Percentiles rank a stretch among this genome's conserved stretches.
phyloP scores from a whole-genome alignment of 805 yeast genomes.

The Teunomyces stri region DNA sequence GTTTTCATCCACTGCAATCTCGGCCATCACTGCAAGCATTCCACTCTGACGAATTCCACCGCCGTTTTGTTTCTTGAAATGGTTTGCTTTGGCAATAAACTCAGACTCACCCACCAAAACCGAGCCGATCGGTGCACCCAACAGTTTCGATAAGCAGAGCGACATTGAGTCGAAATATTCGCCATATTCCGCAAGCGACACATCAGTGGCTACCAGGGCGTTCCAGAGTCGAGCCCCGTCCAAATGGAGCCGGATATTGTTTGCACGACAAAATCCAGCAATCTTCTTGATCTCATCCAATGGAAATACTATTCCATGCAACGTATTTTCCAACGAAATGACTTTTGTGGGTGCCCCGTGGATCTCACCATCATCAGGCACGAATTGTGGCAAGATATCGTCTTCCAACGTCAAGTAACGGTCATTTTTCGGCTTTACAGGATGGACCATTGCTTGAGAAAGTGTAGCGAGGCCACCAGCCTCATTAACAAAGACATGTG shows the following conservation, averaged over 20 bases:
- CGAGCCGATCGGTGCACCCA: constrained; percentile 46
- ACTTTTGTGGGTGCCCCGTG: constrained; percentile 88
- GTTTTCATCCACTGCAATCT: constrained; percentile 40
- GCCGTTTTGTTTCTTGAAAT: constrained; percentile 43
- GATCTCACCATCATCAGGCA: constrained; percentile 76
- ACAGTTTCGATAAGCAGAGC: constrained; percentile 39
- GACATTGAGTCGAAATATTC: constrained; percentile 41
- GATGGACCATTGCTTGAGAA: constrained; percentile 88
- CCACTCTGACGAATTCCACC: constrained; percentile 47
- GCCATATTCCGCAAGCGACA: constrained; percentile 38
- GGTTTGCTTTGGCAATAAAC: constrained; percentile 41
- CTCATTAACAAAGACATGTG: constrained; percentile 80
- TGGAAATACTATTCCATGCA: constrained; percentile 82
- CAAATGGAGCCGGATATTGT: constrained; percentile 65
- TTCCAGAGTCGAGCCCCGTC: constrained; percentile 86
- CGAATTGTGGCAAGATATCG: constrained; percentile 51
- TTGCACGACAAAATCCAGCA: constrained; percentile 61
- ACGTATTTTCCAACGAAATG: constrained; percentile 82
- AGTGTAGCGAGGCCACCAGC: constrained; percentile 90
- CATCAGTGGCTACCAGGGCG: constrained; percentile 40
- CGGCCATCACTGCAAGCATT: constrained; percentile 40
- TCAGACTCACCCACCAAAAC: constrained; percentile 33
- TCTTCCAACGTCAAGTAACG: constrained; percentile 77
- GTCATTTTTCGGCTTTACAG: constrained; percentile 78
- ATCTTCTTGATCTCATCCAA: constrained; percentile 72